Conservation (phyloP, 1,284 basidiomycete genomes). For the Tilletia caries region DNA sequence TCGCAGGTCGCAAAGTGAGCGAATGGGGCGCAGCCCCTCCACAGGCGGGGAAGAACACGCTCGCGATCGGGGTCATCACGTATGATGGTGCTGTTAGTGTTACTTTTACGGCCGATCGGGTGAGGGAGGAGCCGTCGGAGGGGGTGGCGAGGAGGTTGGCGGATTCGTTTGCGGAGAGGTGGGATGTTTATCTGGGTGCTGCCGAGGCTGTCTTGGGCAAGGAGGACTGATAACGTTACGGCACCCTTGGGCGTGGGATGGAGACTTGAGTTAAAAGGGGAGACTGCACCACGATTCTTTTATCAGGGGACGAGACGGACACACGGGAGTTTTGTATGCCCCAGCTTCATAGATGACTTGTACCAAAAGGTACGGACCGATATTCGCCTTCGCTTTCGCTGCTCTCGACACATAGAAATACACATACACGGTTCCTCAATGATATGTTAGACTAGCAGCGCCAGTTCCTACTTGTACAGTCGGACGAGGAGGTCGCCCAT, state of each 20-base stretch:
- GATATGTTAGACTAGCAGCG: too few relatives aligned
- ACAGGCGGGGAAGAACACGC: slow-evolving; percentile 43
- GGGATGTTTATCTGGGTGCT: slow-evolving; percentile 26
- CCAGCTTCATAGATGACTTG: too few relatives aligned
- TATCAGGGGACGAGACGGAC: too few relatives aligned
- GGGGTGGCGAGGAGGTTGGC: slow-evolving; percentile 38
- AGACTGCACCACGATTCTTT: too few relatives aligned
- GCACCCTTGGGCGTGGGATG: too few relatives aligned
- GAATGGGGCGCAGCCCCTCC: slow-evolving; percentile 42
- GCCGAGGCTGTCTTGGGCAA: neutral
- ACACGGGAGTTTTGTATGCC: too few relatives aligned
- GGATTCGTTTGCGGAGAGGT: slow-evolving; percentile 30
- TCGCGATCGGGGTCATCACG: slow-evolving; percentile 49
- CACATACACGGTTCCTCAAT: too few relatives aligned
- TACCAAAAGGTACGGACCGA: too few relatives aligned
- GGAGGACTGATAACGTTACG: neutral
- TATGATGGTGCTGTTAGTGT: slow-evolving; percentile 39
- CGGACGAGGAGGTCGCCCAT: slow-evolving; percentile 30
- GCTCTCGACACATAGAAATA: too few relatives aligned
- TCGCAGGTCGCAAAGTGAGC: slow-evolving; percentile 34
- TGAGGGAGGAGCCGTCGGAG: slow-evolving; percentile 26
- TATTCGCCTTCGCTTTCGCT: too few relatives aligned
- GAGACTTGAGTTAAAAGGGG: too few relatives aligned
- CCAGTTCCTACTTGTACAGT: slow-evolving; percentile 31
- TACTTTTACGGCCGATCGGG: slow-evolving; percentile 43